Evolutionary conservation across 768 basidiomycete genomes (phyloP).

Genomic region (Leccinum subgranulosum): DNA sequence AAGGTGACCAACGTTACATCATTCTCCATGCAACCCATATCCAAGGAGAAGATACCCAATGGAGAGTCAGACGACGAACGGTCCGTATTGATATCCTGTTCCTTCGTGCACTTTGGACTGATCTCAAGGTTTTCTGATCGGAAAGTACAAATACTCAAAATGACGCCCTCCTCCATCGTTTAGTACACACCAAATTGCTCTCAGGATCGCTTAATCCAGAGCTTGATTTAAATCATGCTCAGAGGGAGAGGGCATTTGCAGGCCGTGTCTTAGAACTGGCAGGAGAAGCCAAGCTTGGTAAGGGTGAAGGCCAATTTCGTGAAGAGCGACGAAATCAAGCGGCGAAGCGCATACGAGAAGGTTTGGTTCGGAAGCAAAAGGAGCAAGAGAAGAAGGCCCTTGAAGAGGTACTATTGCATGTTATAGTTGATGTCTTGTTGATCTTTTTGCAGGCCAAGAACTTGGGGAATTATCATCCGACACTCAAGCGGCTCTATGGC

Average conservation of each 20-base stretch:
- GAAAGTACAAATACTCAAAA: constrained; percentile 71
- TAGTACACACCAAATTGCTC: constrained; percentile 76
- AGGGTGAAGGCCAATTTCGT: constrained; percentile 63
- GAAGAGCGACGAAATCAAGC: constrained; percentile 66
- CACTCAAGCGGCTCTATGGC: constrained; percentile 66
- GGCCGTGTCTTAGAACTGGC: constrained; percentile 75
- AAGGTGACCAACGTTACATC: constrained; percentile 61
- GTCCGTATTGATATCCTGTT: constrained; percentile 29
- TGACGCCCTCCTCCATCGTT: constrained; percentile 71
- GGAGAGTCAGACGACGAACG: constrained; percentile 55
- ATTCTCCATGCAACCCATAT: constrained; percentile 18
- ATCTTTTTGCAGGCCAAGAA: constrained; percentile 63
- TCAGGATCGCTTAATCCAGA: constrained; percentile 69
- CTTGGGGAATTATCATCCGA: constrained; percentile 81
- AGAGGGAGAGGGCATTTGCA: constrained; percentile 69
- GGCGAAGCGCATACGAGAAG: constrained; percentile 68
- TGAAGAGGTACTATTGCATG: constrained; percentile 56
- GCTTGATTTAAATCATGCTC: constrained; percentile 58
- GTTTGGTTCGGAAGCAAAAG: constrained; percentile 59
- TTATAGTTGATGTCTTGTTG: background rate
- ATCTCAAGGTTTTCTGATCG: background rate
- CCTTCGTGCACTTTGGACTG: background rate
- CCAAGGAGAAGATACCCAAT: constrained; percentile 17
- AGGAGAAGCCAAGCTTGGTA: constrained; percentile 67
- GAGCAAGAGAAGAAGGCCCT: constrained; percentile 52